Evolutionary conservation across 176 grass and related monocot species (phyloP), one percentile per base, ranked within the genome.

Genomic region (Poa annua): DNA sequence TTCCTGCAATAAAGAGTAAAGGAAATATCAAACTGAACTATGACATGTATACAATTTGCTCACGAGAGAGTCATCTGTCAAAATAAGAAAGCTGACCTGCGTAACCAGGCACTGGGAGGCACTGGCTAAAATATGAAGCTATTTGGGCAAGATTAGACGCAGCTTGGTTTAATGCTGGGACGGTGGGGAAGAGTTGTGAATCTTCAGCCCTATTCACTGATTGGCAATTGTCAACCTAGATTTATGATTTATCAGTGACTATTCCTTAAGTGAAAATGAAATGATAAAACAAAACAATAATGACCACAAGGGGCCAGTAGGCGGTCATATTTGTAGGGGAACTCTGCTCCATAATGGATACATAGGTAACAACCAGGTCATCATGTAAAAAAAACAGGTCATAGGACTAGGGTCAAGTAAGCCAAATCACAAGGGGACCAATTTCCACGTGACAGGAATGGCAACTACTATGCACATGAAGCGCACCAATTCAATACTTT

Each of bases 51-150:
- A 45, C n/a, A 34, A 16, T 20, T 68, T 8, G 14, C 36, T 76
- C 42, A 42, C 5, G 42, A 42, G 9, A 19, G 10, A 52, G 11
- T 14, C 20, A 72, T 67, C 53, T 26, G 19, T 1, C 8, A 15
- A 8, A 42, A 45, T 14, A 81, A 42, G 4, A 41, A 62, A 87
- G 57, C 80, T 57, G 60, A 95, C 88, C 79, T 77, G 69, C 56
- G 75, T 81, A 91, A 83, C 75, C 85, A 71, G 86, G 71, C 71
- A 94, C 86, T 11, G 90, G 77, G 80, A 95, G 94, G 81, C 90
- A 98, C 50, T 89, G 88, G 9, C 87, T 88, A 69, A 98, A 88
- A 84, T 91, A 95, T 16, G 92, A 92, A 74, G 96, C 86, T 77
- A 93, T 98, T 73, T 98, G 83, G 7, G 92, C 79, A 72, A 98